Conservation (phyloP, 1,284 basidiomycete species). For the Ustilago vetiveriae region DNA sequence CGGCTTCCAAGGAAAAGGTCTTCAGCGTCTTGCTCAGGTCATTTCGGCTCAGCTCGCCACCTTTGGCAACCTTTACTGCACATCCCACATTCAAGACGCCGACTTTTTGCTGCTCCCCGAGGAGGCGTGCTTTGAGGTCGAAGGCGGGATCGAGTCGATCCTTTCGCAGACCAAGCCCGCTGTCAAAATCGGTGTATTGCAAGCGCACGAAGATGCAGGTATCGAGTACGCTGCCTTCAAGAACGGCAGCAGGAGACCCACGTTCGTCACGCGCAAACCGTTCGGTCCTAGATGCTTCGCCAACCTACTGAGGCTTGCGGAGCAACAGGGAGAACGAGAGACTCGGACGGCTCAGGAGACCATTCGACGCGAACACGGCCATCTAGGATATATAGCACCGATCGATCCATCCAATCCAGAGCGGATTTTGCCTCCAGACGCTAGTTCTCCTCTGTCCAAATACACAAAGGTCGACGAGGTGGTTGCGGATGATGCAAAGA, state of each 20-base stretch:
- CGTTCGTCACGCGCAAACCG: conserved; percentile 52
- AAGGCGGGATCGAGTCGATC: conserved; percentile 41
- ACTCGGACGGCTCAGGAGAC: conserved; percentile 11
- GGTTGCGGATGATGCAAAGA: background rate
- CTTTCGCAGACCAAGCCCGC: conserved; percentile 39
- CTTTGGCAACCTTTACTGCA: conserved; percentile 53
- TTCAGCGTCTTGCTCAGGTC: conserved; percentile 45
- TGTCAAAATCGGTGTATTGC: conserved; percentile 53
- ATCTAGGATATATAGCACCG: conserved; percentile 35
- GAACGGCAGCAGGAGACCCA: conserved; percentile 37
- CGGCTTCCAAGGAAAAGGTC: conserved; percentile 47
- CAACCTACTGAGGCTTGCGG: conserved; percentile 33
- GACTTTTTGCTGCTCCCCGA: conserved; percentile 51
- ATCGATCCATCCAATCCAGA: conserved; percentile 13
- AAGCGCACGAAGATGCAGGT: conserved; percentile 47
- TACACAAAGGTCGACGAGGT: background rate
- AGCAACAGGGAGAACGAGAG: conserved; percentile 24
- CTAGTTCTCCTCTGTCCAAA: conserved; percentile 9
- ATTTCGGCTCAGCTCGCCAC: conserved; percentile 53
- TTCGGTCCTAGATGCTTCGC: conserved; percentile 50
- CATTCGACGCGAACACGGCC: conserved; percentile 20
- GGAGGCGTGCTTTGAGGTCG: conserved; percentile 35
- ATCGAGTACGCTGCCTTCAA: conserved; percentile 42
- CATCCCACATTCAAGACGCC: conserved; percentile 41
- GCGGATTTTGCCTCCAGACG: conserved; percentile 4